Conservation (phyloP, 805 yeast genomes). For the Candida tammaniensis region DNA sequence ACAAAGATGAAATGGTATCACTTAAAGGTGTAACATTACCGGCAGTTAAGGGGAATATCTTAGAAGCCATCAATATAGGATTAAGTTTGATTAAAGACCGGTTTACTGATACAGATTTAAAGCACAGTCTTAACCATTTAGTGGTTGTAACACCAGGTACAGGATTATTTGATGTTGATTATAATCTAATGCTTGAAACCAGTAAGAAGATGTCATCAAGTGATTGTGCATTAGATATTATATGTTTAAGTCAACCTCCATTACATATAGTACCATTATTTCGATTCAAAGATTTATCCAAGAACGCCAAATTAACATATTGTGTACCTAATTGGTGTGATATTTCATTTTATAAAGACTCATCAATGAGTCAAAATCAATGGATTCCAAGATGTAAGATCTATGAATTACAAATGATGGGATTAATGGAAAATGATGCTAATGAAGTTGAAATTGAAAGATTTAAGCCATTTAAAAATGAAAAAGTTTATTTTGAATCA, state of each 20-base stretch:
- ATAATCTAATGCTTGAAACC: constrained; percentile 68
- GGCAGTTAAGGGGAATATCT: constrained; percentile 81
- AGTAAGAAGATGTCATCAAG: constrained; percentile 71
- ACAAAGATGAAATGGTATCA: constrained; percentile 8
- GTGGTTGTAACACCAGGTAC: constrained; percentile 88
- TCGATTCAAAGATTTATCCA: constrained; percentile 47
- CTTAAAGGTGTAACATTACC: constrained; percentile 73
- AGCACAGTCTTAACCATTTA: constrained; percentile 90
- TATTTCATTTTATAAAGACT: constrained; percentile 81
- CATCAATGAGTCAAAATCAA: constrained; percentile 41
- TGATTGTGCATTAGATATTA: constrained; percentile 84
- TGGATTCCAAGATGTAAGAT: constrained; percentile 97
- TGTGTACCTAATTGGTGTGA: constrained; percentile 96
- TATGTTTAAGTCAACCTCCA: constrained; percentile 88
- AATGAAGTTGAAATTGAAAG: constrained; percentile 66
- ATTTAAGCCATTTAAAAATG: constrained; percentile 35
- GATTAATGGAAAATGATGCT: constrained; percentile 88
- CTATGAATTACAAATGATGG: constrained; percentile 97
- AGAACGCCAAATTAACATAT: constrained; percentile 51
- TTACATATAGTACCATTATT: constrained; percentile 89
- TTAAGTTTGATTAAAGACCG: constrained; percentile 73
- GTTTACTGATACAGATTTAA: constrained; percentile 78
- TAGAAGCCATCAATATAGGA: constrained; percentile 86
- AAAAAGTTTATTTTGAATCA: constrained; percentile 49
- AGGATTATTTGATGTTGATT: constrained; percentile 90